Conservation (phyloP, 2,329 filamentous ascomycete species). For the Sporothrix variecibatus region DNA sequence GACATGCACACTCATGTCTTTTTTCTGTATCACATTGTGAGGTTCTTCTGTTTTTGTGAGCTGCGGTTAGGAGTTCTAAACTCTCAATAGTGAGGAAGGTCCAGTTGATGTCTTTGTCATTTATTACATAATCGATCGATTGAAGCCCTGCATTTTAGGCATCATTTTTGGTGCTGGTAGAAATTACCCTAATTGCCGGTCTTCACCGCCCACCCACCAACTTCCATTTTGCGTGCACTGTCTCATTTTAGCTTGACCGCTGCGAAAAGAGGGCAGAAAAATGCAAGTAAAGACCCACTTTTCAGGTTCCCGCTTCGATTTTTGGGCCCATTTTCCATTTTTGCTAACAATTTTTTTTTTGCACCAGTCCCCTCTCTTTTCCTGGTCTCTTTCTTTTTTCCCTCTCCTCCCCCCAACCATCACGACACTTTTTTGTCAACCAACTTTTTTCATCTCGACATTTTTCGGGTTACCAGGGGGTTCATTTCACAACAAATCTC, state of each 20-base stretch:
- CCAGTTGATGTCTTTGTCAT: neutral
- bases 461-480: constrained; percentile 27
- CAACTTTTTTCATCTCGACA: constrained; percentile 32
- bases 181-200: constrained; percentile 49
- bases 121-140: neutral
- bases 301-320: constrained; percentile 6
- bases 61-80: neutral
- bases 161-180: neutral
- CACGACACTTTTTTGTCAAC: constrained; percentile 42
- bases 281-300: neutral
- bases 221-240: neutral
- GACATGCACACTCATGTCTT: neutral
- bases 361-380: constrained; percentile 18
- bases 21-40: neutral
- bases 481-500: constrained; percentile 23
- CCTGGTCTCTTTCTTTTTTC: constrained; percentile 12
- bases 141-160: constrained; percentile 9
- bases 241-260: neutral
- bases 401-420: constrained; percentile 34
- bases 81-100: neutral
- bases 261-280: constrained; percentile 8
- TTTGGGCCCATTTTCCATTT: constrained; percentile 22
- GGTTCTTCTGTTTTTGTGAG: neutral
- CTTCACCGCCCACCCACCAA: constrained; percentile 45
- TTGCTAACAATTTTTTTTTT: constrained; percentile 26